Conservation (phyloP, 179 eudicot species). For the Kewa caespitosa region DNA sequence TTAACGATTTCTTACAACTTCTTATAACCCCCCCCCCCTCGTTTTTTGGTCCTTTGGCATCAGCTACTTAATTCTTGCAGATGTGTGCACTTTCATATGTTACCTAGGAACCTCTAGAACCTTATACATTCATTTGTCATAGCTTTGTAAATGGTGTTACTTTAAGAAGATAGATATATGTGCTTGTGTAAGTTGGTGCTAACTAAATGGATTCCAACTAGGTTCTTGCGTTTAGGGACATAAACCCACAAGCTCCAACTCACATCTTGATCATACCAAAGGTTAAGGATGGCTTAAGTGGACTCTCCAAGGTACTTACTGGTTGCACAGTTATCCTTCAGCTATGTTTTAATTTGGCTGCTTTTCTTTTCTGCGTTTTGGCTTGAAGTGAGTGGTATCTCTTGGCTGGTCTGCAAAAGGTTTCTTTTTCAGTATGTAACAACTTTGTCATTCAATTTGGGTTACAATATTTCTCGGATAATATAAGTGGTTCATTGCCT, state of each 20-base stretch:
- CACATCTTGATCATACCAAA: slow-evolving; percentile 92
- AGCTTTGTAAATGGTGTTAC: neutral
- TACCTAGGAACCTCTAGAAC: neutral
- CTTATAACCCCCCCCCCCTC: too few species aligned
- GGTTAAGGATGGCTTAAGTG: slow-evolving; percentile 79
- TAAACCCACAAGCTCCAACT: slow-evolving; percentile 85
- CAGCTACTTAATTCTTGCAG: neutral
- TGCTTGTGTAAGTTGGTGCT: neutral
- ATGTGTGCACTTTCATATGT: neutral
- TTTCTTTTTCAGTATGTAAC: neutral
- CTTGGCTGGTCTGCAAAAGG: neutral
- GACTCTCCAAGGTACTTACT: slow-evolving; percentile 65
- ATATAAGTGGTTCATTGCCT: neutral
- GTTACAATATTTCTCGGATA: neutral
- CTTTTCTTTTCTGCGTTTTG: neutral
- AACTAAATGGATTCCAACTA: slow-evolving; percentile 25
- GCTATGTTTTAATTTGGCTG: slow-evolving; percentile 1
- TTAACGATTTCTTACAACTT: too few species aligned
- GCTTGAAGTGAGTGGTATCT: neutral
- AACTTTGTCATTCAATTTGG: slow-evolving; percentile 1
- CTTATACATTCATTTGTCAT: neutral
- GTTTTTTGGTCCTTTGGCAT: neutral
- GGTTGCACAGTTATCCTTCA: neutral
- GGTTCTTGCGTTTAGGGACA: slow-evolving; percentile 96
- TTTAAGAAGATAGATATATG: slow-evolving; percentile 2